Percentiles rank a stretch among this genome's conserved stretches.
phyloP scores from a whole-genome alignment of 208 protist species.

The Crithidia sp. region DNA sequence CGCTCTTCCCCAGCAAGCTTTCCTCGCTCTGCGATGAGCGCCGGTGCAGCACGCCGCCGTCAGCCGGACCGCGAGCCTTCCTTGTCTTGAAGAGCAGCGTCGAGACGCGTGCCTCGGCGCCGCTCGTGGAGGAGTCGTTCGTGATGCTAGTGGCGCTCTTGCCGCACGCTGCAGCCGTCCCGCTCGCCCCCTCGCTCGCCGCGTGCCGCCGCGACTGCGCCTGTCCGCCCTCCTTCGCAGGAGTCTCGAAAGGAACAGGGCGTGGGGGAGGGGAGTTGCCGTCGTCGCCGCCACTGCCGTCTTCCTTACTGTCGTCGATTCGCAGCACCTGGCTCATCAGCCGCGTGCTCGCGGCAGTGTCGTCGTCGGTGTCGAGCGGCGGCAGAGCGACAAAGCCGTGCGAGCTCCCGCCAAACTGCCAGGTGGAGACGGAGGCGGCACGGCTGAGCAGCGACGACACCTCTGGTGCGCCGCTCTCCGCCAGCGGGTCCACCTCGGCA shows the following conservation, averaged over 20 bases:
- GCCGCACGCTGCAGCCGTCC: too few relatives aligned
- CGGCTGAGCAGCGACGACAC: not conserved
- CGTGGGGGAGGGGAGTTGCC: constrained; percentile 17
- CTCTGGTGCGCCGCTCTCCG: not conserved
- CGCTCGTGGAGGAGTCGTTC: not conserved
- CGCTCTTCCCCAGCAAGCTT: not conserved
- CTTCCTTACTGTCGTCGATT: not conserved
- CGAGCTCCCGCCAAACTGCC: not conserved
- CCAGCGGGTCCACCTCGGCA: not conserved
- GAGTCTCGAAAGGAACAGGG: not conserved
- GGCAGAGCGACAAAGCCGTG: not conserved
- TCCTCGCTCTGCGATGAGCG: constrained; percentile 12
- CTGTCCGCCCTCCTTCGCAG: not conserved
- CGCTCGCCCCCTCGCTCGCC: constrained; percentile 10
- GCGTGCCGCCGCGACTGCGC: constrained; percentile 2
- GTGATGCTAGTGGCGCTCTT: not conserved
- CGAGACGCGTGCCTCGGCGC: not conserved
- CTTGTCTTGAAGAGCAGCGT: constrained; percentile 20
- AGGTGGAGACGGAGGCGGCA: not conserved
- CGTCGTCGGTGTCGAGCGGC: constrained; percentile 3
- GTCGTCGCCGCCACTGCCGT: not conserved
- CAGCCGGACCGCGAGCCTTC: not conserved
- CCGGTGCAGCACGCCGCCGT: not conserved
- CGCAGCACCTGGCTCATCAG: not conserved
- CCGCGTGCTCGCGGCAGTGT: not conserved